Base-by-base conservation (phyloP, 108 stramenopile species). In the Nitzschia sp. region DNA sequence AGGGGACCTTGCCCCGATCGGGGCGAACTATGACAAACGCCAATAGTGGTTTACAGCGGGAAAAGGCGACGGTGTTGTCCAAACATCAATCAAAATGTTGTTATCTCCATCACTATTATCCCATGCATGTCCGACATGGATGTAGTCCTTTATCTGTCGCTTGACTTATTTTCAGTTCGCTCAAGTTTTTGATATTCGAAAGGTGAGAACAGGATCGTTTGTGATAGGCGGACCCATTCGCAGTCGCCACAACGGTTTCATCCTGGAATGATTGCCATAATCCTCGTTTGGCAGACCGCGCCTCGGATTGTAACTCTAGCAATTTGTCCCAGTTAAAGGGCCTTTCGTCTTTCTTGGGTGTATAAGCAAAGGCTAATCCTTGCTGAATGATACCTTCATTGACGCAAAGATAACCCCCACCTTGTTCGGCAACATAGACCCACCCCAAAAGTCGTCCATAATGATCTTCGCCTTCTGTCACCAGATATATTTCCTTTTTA, bases 301-400 rank as follows among this genome's bases (percentile, higher is more conserved):
- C 90, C 13, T 75, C 31, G 9, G 60, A 68, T 71, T 91, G 90
- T 19, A 86, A 57, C 26, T 76, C 64, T 2, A 88, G 27, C 31
- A 91, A 26, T 65, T 87, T 86, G 53, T 86, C 75, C 60, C 68
- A 84, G 48, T 91, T 91, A 59, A 79, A 72, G 24, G 76, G 54
- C 45, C 76, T 77, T 51, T 72, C 72, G 28, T 69, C 35, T 28
- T 74, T 76, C 3, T 63, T 66, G 0, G 91, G 88, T 18, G 64
- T 75, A 58, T 92, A 92, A 1, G 70, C 76, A 45, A 36, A 59
- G 1, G 91, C 88, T 26, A 83, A 75, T 23, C 91, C 91, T 28
- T 71, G 56, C 23, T 80, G 77, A 24, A 92, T 77, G n/a, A 92
- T 42, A 9, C 88, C 91, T 62, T 92, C 91, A 74, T 92, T 92